Base-by-base conservation (phyloP, 2,329 filamentous ascomycete species). In the Sarocladiaceae sp. region DNA sequence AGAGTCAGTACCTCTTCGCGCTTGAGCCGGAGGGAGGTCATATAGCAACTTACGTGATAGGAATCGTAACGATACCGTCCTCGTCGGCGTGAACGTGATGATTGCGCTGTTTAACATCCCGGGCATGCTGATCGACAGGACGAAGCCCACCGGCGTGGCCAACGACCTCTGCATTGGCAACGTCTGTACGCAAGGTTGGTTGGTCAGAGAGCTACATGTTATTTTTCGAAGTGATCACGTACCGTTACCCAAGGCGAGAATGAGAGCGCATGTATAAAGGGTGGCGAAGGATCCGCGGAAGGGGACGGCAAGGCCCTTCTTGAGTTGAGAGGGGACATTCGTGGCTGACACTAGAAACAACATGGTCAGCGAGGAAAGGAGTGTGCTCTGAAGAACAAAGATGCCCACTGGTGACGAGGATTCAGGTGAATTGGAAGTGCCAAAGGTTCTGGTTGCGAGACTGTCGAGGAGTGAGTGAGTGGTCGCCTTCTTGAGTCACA, bases 61-160 rank as follows among this genome's bases (percentile, higher is more conserved):
- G 33, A 21, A 45, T 32, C 5, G 33, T 29, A 6, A 37, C 32
- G 15, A 32, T 18, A 13, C 10, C 37, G n/a, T 29, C 23, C 5
- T 27, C n/a, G 16, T 41, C 37, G 16, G 9, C 23, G 11, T 41
- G 37, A 24, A 41, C 24, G 15, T 39, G 34, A 24, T 35, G 19
- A 16, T 27, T 31, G 21, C 20, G 42, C 12, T 33, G 31, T 23
- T 34, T 21, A 6, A 35, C 15, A 11, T 18, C 29, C 16, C 31
- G 42, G 10, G 18, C 31, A 19, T 24, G 31, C 7, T 35, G 29
- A 15, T 15, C 6, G 31, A 18, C 13, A 19, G 12, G 24, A 29
- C 6, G 10, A 5, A 47, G 40, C 10, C 40, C 50, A 26, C 33
- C 33, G 33, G 39, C 44, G 18, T 44, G 43, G 12, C 23, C 29